Percentiles rank a stretch among this genome's conserved stretches.
Conservation (phyloP, 2,329 filamentous ascomycete genomes). For the Ascochyta pisi region DNA sequence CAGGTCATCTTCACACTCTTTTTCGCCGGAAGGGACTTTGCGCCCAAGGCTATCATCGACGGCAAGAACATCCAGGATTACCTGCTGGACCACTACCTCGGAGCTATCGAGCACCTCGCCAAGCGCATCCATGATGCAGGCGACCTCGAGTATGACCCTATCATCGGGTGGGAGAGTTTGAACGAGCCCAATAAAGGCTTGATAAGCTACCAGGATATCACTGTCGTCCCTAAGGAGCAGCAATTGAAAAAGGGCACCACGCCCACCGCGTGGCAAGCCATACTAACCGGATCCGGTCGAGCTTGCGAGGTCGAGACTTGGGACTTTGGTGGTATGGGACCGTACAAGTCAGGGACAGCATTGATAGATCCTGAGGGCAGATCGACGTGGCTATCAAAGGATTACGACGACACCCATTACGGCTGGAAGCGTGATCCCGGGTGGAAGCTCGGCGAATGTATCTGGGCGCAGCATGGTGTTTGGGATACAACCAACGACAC, state of each 20-base stretch:
- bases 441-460: constrained; percentile 92
- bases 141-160: constrained; percentile 82
- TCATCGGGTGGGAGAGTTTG: constrained; percentile 95
- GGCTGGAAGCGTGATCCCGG: constrained; percentile 86
- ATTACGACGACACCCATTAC: constrained; percentile 85
- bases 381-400: constrained; percentile 80
- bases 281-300: constrained; percentile 88
- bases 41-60: constrained; percentile 94
- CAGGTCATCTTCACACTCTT: constrained; percentile 95
- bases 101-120: constrained; percentile 80
- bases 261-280: constrained; percentile 92
- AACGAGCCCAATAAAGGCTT: constrained; percentile 94
- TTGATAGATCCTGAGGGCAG: constrained; percentile 89
- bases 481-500: constrained; percentile 85
- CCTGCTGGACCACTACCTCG: constrained; percentile 83
- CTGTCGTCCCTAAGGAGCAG: constrained; percentile 82
- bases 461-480: constrained; percentile 96
- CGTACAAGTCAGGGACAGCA: constrained; percentile 83
- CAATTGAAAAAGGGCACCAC: constrained; percentile 91
- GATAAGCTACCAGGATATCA: constrained; percentile 82
- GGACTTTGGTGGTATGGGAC: constrained; percentile 92
- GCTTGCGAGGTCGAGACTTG: constrained; percentile 90
- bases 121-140: constrained; percentile 87
- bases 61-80: constrained; percentile 97
- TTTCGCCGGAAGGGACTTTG: constrained; percentile 88